Evolutionary conservation across 306 rosid genomes (phyloP), one percentile per base, ranked within the genome.

Genomic region (Fragaria vesca): DNA sequence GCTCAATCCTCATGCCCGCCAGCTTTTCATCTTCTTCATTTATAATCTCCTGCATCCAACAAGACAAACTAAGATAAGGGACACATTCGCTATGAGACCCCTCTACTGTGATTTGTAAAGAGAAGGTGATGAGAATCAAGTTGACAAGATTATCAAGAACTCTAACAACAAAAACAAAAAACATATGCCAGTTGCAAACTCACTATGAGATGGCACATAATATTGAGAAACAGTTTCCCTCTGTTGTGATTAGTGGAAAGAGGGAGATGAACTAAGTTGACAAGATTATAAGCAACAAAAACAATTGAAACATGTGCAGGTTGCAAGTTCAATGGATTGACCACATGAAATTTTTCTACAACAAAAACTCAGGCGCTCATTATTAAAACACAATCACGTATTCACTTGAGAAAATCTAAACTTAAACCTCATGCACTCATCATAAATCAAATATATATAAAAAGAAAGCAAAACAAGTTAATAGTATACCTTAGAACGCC

Each of bases 11-110:
- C 54, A 94, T 81, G 20, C n/a, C 48, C 48, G 58, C 80, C 77
- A 94, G 75, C 71, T 82, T 90, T 21, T 88, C 90, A 84, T 92
- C 97, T 34, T 84, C 88, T 58, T 87, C 97, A 47, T 89, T 66
- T 9, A 87, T 76, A 69, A 86, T 51, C 82, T 85, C 91, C 97
- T 94, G 90, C 21, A 67, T 67, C 65, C 18, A 78, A 32, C 40
- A 30, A 62, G 13, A 32, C 70, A 66, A 66, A 34, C 45, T 65
- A 65, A 34, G 47, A 15, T 15, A 66, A 66, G 46, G n/a, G 45
- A 66, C 70, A 65, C 34, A 24, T 13, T 69, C 40, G 12, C 21
- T 69, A n/a, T 21, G 38, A 36, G 38, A 28, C 30, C 30, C 30
- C 30, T 28, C 30, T 28, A 28, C 30, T 28, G 30, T 28, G 30